Percentiles rank a stretch among this genome's conserved stretches.
phyloP scores from a whole-genome alignment of 2,329 filamentous ascomycete species.

The Colletotrichum graminicola region DNA sequence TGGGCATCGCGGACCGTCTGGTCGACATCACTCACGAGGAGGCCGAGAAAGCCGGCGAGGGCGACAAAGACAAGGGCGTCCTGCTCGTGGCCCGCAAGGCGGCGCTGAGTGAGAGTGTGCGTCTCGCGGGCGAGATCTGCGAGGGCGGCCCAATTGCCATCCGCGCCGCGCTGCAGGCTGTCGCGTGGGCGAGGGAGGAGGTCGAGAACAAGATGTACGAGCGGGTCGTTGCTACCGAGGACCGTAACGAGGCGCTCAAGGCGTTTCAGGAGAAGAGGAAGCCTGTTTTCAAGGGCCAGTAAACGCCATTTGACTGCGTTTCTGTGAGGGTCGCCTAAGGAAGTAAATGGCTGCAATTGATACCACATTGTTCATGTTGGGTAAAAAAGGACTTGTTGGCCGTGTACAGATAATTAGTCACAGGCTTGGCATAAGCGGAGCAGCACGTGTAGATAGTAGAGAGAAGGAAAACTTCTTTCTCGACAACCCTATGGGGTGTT shows the following conservation, averaged over 20 bases:
- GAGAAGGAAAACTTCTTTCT: neutral
- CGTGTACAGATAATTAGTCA: neutral
- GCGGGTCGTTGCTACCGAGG: constrained; percentile 83
- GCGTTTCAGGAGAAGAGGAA: constrained; percentile 80
- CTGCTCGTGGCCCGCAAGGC: constrained; percentile 72
- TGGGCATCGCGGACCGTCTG: constrained; percentile 90
- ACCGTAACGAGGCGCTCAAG: constrained; percentile 86
- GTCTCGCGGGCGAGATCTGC: constrained; percentile 86
- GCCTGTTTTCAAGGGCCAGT: constrained; percentile 69
- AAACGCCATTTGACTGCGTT: neutral
- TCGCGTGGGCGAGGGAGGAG: constrained; percentile 77
- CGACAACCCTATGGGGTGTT: neutral
- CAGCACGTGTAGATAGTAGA: neutral
- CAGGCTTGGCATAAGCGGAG: neutral
- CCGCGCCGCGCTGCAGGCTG: constrained; percentile 82
- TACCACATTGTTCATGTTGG: neutral
- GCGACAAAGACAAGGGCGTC: constrained; percentile 54
- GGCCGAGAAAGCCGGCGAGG: constrained; percentile 51
- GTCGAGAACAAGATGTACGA: constrained; percentile 92
- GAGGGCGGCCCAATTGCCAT: constrained; percentile 90
- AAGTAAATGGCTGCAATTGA: neutral
- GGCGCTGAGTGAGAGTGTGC: constrained; percentile 81
- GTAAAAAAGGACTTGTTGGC: neutral
- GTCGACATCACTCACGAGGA: constrained; percentile 76
- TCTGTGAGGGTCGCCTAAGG: neutral